Conservation (phyloP, 2,329 filamentous ascomycete genomes). For the Xylogone sp. region DNA sequence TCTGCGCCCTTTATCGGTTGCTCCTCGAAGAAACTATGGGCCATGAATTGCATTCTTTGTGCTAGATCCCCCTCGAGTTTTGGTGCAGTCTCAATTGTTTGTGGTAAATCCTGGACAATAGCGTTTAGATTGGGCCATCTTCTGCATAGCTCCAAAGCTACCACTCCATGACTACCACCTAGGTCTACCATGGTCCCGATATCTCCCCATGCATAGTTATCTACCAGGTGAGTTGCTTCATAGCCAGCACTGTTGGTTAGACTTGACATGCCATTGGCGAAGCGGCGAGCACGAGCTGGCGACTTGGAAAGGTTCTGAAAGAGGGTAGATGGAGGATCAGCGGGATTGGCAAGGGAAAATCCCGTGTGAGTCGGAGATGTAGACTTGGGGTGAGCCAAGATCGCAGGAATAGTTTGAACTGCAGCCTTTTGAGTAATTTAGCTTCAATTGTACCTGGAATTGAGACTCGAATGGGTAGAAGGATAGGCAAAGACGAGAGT, state of each 20-base stretch:
- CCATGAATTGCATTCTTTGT: constrained; percentile 37
- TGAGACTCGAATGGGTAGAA: background rate
- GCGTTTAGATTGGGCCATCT: constrained; percentile 48
- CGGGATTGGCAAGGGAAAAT: constrained; percentile 48
- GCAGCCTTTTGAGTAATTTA: constrained; percentile 34
- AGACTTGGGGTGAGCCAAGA: constrained; percentile 43
- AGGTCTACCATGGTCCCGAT: constrained; percentile 53
- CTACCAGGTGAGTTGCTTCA: constrained; percentile 47
- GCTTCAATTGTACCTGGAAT: background rate
- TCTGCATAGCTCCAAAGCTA: constrained; percentile 50
- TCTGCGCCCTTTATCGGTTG: constrained; percentile 52
- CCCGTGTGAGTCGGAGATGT: constrained; percentile 44
- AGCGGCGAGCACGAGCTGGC: constrained; percentile 42
- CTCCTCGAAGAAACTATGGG: constrained; percentile 55
- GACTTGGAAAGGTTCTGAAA: constrained; percentile 49
- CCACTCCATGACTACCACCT: constrained; percentile 55
- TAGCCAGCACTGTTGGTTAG: constrained; percentile 54
- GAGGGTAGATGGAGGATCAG: constrained; percentile 48
- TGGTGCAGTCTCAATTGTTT: constrained; percentile 44
- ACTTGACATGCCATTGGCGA: constrained; percentile 52
- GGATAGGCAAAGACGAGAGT: background rate
- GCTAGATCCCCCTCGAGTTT: constrained; percentile 36
- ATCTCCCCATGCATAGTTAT: constrained; percentile 49
- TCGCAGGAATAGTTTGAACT: constrained; percentile 40
- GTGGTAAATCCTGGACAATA: constrained; percentile 49